Conservation (phyloP, 148 eudicot genomes). For the Amaranthus cruentus region DNA sequence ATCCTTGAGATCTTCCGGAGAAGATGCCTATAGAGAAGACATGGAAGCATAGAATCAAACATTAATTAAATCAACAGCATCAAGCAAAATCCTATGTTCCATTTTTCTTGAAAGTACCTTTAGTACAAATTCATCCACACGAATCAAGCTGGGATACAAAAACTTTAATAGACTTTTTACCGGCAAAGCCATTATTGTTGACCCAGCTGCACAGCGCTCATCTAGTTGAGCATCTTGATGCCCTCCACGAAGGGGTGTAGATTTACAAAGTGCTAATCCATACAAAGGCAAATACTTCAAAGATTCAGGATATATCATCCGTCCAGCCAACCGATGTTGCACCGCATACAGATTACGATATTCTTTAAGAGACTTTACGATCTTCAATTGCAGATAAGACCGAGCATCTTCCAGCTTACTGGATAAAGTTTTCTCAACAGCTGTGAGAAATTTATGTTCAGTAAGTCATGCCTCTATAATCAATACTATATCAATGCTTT, state of each 20-base stretch:
- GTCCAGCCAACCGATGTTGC: constrained; percentile 82
- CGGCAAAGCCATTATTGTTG: constrained; percentile 90
- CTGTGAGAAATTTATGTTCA: constrained; percentile 36
- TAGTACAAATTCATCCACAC: constrained; percentile 67
- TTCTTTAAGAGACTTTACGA: constrained; percentile 81
- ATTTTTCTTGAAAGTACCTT: constrained; percentile 41
- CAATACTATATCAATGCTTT: background rate
- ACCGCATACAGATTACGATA: constrained; percentile 85
- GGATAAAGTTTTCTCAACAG: constrained; percentile 80
- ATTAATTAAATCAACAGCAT: constrained; percentile 16
- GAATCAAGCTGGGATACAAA: constrained; percentile 74
- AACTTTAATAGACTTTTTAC: constrained; percentile 72
- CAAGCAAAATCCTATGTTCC: background rate
- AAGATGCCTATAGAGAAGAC: constrained; percentile 36
- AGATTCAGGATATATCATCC: constrained; percentile 96
- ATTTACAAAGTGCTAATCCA: constrained; percentile 72
- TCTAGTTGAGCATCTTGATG: constrained; percentile 83
- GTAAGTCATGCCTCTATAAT: background rate
- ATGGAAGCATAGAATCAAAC: background rate
- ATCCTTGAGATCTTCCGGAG: constrained; percentile 39
- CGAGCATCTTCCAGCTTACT: constrained; percentile 89
- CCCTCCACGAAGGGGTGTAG: constrained; percentile 82
- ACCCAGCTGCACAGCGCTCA: constrained; percentile 95
- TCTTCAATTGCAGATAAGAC: constrained; percentile 48
- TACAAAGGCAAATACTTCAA: constrained; percentile 75